Evolutionary conservation across 768 basidiomycete species (phyloP).

Genomic region (Hypsizygus marmoreus): DNA sequence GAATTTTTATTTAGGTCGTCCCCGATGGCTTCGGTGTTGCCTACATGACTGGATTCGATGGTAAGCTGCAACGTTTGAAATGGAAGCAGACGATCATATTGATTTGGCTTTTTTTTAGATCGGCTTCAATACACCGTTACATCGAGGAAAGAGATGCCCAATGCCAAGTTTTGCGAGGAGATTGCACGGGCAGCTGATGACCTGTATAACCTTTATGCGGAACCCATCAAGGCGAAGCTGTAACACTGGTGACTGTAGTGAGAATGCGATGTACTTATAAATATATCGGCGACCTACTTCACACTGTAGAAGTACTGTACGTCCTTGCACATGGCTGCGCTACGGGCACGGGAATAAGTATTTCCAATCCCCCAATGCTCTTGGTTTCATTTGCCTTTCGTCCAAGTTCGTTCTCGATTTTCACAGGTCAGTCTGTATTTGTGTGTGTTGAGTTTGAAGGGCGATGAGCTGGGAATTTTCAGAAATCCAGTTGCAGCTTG

Average conservation of each 20-base stretch:
- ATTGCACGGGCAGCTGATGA: conserved; percentile 66
- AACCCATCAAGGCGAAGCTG: conserved; percentile 35
- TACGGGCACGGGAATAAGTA: too few species aligned
- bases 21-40: conserved; percentile 94
- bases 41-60: conserved; percentile 89
- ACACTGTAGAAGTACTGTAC: too few species aligned
- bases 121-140: conserved; percentile 86
- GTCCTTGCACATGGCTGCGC: too few species aligned
- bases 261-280: too few species aligned
- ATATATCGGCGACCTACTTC: too few species aligned
- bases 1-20: conserved; percentile 55
- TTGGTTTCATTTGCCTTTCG: too few species aligned
- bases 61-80: too few species aligned
- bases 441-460: conserved; percentile 2
- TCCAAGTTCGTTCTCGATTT: neutral
- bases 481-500: too few species aligned
- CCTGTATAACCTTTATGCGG: conserved; percentile 58
- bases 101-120: conserved; percentile 42
- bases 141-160: conserved; percentile 83
- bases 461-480: neutral
- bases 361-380: too few species aligned
- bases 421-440: conserved; percentile 9
- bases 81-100: too few species aligned
- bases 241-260: too few species aligned
- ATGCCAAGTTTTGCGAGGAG: conserved; percentile 70